Evolutionary conservation across 2,329 filamentous ascomycete genomes (phyloP), one percentile per base, ranked within the genome.

Genomic region (Penicillium hesseltinei): DNA sequence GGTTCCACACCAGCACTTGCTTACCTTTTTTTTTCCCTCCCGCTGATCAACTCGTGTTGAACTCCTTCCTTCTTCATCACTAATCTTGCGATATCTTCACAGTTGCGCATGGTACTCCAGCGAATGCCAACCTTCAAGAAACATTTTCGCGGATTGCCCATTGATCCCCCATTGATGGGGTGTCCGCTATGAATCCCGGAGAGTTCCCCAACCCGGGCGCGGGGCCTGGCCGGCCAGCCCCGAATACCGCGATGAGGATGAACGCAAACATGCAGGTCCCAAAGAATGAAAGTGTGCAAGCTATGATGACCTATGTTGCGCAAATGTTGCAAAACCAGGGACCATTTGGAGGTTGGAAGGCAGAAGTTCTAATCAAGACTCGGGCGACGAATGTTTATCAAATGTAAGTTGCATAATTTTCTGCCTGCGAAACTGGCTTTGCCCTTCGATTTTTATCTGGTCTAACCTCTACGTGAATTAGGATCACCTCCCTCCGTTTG

Each of bases 401-500:
- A 61, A 76, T 80, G 73, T 78, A 66, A 61, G 75, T 72, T 42
- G 31, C 5, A 38, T 29, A 2, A 40, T 29, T 25, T 55, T 38
- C 6, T n/a, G 27, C 27, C 17, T 36, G 45, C n/a, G 27, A 25
- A 33, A 38, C 36, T 45, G 31, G 27, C 44, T 33, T 51, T 29
- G 29, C 7, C 6, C 40, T 19, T 44, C 45, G 17, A n/a, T 21
- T 40, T 39, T 57, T 36, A 25, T n/a, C 50, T 54, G 23, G 44
- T 33, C 56, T 66, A 42, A 61, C 58, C 35, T 48, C 21, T 51
- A 45, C 36, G 23, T 59, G 45, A 45, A 27, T n/a, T 54, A 78
- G 75, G 70, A 75, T 78, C 54, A 76, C 77, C 33, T 78, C 77
- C 40, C 72, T 81, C 52, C 74, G 77, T 59, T 66, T 81, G 27